Evolutionary conservation across 352 stramenopile genomes (phyloP).

Genomic region (Globisporangium takayamanum): DNA sequence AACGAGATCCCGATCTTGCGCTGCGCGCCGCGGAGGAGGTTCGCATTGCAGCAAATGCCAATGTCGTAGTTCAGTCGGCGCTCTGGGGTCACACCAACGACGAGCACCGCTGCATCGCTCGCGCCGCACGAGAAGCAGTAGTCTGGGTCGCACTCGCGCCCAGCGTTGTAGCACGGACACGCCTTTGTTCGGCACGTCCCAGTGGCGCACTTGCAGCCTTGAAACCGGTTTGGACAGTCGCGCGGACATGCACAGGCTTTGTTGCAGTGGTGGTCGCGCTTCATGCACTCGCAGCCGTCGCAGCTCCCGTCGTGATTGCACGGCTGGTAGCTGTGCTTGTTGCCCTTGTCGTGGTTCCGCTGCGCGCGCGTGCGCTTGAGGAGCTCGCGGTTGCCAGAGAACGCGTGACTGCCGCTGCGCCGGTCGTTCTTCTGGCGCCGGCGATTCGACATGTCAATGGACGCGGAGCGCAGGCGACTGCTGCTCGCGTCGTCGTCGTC

Average conservation of each 20-base stretch:
- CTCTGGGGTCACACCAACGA: slow-evolving; percentile 23
- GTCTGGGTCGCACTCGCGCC: slow-evolving; percentile 67
- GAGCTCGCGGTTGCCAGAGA: slow-evolving; percentile 12
- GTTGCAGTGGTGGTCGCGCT: slow-evolving; percentile 47
- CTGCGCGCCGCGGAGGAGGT: slow-evolving; percentile 43
- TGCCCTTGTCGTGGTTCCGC: slow-evolving; percentile 35
- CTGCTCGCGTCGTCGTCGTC: neutral
- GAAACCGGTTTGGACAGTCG: slow-evolving; percentile 57
- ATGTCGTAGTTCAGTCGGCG: slow-evolving; percentile 21
- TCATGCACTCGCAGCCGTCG: slow-evolving; percentile 47
- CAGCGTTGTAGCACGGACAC: slow-evolving; percentile 48
- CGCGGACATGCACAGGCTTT: slow-evolving; percentile 55
- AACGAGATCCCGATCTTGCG: slow-evolving; percentile 65
- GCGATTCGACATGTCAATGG: slow-evolving; percentile 9
- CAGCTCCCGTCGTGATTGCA: slow-evolving; percentile 58
- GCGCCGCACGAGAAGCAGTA: slow-evolving; percentile 67
- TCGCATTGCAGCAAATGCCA: slow-evolving; percentile 56
- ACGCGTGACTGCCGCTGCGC: slow-evolving; percentile 4
- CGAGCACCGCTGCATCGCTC: slow-evolving; percentile 51
- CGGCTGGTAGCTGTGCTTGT: slow-evolving; percentile 49
- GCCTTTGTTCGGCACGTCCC: slow-evolving; percentile 47
- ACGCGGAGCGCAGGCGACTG: neutral
- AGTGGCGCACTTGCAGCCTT: slow-evolving; percentile 52
- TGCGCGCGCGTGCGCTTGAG: slow-evolving; percentile 30
- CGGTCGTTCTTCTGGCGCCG: slow-evolving; percentile 16